A percentile compares a stretch with the other conserved stretches of the same genome.
These are phyloP conservation scores for Teunomyces pallodes DNA, from an alignment of 805 yeast species.

Conservation along the genomic window DNA sequence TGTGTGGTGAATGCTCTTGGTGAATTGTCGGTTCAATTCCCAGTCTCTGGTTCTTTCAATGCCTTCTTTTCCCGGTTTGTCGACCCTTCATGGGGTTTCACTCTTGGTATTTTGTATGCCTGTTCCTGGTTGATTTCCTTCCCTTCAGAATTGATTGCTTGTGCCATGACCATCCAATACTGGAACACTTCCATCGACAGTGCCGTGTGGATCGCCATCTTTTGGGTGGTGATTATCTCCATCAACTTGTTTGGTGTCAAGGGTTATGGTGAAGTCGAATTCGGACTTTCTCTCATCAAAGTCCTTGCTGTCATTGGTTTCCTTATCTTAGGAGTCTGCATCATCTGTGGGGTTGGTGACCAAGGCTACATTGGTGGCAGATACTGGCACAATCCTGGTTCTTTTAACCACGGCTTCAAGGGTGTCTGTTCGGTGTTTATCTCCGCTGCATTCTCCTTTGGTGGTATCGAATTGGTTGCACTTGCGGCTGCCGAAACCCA, in stretches of 20 bases:
- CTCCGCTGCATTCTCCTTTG: slow-evolving; percentile 58
- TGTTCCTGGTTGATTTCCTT: slow-evolving; percentile 32
- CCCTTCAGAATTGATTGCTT: slow-evolving; percentile 33
- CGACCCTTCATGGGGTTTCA: slow-evolving; percentile 55
- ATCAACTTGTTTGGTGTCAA: slow-evolving; percentile 38
- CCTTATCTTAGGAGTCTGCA: slow-evolving; percentile 29
- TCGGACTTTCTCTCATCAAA: slow-evolving; percentile 23
- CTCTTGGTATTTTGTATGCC: slow-evolving; percentile 49
- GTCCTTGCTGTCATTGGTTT: slow-evolving; percentile 28
- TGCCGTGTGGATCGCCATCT: slow-evolving; percentile 37
- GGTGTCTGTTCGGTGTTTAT: slow-evolving; percentile 35
- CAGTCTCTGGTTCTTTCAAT: slow-evolving; percentile 53
- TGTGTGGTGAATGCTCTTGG: slow-evolving; percentile 42
- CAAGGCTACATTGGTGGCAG: slow-evolving; percentile 19
- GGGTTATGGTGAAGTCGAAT: slow-evolving; percentile 31
- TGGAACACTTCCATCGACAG: slow-evolving; percentile 33
- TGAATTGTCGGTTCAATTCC: slow-evolving; percentile 52
- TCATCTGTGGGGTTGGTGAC: slow-evolving; percentile 30
- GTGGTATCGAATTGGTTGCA: slow-evolving; percentile 60
- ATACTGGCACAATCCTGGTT: slow-evolving; percentile 22
- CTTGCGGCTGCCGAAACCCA: slow-evolving; percentile 58
- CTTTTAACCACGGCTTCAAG: slow-evolving; percentile 22
- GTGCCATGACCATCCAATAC: slow-evolving; percentile 33
- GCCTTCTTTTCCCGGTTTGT: slow-evolving; percentile 50
- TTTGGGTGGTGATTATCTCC: slow-evolving; percentile 29